phyloP scores from a whole-genome alignment of 106 monocot genomes.

The Dendrobium nobile region DNA sequence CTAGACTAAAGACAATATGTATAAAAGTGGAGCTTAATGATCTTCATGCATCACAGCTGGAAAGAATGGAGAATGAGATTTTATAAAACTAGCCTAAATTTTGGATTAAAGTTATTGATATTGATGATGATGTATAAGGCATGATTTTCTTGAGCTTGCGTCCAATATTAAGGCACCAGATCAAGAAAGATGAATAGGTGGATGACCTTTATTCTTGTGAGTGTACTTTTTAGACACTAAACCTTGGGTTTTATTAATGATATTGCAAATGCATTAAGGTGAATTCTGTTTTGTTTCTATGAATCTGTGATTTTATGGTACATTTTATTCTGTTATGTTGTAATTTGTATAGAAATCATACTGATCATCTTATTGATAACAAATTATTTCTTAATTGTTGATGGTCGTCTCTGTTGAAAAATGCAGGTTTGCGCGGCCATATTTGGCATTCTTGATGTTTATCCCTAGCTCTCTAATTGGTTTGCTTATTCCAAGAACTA shows the following conservation, averaged over 20 bases:
- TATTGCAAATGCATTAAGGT: not conserved
- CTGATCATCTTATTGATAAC: not conserved
- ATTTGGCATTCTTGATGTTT: slow-evolving; percentile 90
- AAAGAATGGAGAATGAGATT: not conserved
- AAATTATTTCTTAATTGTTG: not conserved
- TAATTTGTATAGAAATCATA: not conserved
- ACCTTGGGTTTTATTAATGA: not conserved
- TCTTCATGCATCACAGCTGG: not conserved
- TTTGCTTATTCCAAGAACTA: slow-evolving; percentile 62
- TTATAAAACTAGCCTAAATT: not conserved
- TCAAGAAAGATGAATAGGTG: not conserved
- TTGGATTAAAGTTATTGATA: not conserved
- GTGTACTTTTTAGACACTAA: not conserved
- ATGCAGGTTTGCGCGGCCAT: slow-evolving; percentile 96
- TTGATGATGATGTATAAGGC: not conserved
- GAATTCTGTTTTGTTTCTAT: not conserved
- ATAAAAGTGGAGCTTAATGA: not conserved
- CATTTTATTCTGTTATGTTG: not conserved
- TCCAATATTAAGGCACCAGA: not conserved
- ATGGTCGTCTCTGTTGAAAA: not conserved
- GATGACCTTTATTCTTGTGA: not conserved
- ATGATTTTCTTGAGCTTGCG: not conserved
- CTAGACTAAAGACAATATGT: not conserved
- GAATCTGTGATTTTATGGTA: not conserved
- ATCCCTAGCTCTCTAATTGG: slow-evolving; percentile 77